These are phyloP conservation scores for Cladosporium sp. DNA, from an alignment of 2,329 filamentous ascomycete species.

Conservation along the genomic window DNA sequence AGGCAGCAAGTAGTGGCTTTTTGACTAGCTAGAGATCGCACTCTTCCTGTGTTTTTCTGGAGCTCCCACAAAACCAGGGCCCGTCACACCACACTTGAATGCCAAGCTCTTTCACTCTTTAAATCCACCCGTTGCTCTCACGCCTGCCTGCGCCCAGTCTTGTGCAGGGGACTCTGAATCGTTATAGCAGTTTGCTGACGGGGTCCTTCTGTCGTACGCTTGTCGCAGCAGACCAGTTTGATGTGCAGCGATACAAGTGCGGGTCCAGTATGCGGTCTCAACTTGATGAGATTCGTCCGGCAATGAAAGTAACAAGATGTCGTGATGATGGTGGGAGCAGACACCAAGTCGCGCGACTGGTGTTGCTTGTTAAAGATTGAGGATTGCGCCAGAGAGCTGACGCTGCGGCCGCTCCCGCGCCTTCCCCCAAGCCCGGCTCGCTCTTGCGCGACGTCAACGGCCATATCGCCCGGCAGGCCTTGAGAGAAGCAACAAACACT, in stretches of 20 bases:
- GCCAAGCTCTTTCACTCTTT: background rate
- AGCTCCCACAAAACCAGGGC: background rate
- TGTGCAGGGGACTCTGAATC: background rate
- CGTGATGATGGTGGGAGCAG: background rate
- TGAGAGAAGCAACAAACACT: slow-evolving; percentile 10
- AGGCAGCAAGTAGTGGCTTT: slow-evolving; percentile 13
- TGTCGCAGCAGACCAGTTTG: background rate
- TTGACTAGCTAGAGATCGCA: slow-evolving; percentile 13
- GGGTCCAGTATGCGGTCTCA: background rate
- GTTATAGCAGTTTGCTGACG: background rate
- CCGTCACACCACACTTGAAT: background rate
- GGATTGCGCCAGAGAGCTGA: background rate
- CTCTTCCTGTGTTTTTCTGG: slow-evolving; percentile 7
- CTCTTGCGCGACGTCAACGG: slow-evolving; percentile 9
- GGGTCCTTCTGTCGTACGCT: background rate
- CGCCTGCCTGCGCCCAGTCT: background rate
- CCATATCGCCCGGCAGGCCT: background rate
- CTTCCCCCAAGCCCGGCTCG: background rate
- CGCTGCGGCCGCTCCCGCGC: background rate
- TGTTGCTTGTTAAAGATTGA: background rate
- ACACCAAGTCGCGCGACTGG: background rate
- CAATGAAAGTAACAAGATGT: background rate
- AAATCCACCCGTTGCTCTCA: background rate
- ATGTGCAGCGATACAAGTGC: background rate
- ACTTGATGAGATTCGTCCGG: background rate